Evolutionary conservation across 345 rosid genomes (phyloP).

Genomic region (Rhodamnia argentea): DNA sequence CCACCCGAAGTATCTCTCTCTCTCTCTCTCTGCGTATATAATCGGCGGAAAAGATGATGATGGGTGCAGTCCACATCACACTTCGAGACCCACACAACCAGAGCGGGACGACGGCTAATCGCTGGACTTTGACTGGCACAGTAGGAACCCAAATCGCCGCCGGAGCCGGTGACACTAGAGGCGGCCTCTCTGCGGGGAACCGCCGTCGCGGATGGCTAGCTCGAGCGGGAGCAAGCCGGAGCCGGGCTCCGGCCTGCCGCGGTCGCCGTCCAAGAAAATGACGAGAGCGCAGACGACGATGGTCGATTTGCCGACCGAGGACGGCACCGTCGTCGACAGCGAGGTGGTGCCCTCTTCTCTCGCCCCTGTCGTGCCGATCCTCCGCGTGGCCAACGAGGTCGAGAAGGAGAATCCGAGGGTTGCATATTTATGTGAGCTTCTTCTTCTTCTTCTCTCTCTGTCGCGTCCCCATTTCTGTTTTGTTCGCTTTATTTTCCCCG

Average conservation of each 20-base stretch:
- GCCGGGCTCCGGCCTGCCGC: slow-evolving; percentile 22
- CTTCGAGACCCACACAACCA: background rate
- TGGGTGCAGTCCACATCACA: background rate
- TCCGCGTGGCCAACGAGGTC: slow-evolving; percentile 90
- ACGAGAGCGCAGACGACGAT: slow-evolving; percentile 36
- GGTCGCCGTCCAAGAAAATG: slow-evolving; percentile 35
- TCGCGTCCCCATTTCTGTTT: background rate
- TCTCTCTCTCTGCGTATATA: slow-evolving; percentile 2
- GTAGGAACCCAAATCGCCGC: background rate
- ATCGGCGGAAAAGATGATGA: background rate
- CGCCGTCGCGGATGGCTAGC: slow-evolving; percentile 42
- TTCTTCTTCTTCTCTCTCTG: background rate
- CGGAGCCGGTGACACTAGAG: background rate
- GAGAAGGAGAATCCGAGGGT: slow-evolving; percentile 61
- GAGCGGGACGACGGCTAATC: background rate
- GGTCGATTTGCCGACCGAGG: slow-evolving; percentile 41
- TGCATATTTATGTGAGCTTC: slow-evolving; percentile 75
- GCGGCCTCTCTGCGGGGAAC: background rate
- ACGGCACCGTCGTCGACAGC: slow-evolving; percentile 45
- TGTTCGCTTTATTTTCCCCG: background rate
- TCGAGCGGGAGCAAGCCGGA: slow-evolving; percentile 54
- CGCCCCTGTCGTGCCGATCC: slow-evolving; percentile 53
- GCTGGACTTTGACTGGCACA: background rate
- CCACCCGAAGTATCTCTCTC: slow-evolving; percentile 51
- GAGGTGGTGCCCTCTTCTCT: slow-evolving; percentile 90